Evolutionary conservation across 163 green algal genomes (phyloP).

Genomic region (Scenedesmus sp.): DNA sequence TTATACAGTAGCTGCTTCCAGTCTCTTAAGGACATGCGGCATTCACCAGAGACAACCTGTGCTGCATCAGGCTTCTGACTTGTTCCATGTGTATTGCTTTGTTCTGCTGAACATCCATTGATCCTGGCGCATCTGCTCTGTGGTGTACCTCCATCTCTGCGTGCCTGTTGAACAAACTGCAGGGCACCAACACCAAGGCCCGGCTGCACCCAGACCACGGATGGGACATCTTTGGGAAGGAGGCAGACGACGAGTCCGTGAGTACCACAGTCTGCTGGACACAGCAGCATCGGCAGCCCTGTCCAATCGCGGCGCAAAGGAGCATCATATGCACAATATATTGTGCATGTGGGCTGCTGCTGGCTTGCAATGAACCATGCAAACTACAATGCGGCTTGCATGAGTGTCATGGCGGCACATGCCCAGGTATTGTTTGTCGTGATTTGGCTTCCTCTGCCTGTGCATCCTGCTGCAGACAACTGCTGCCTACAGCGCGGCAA

Average conservation of each 20-base stretch:
- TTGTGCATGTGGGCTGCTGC: no score
- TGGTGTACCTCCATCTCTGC: no score
- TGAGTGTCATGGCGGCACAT: no score
- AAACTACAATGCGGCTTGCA: no score
- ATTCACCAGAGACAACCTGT: no score
- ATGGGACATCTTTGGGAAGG: conserved; percentile 56
- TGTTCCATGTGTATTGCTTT: neutral
- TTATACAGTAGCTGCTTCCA: no score
- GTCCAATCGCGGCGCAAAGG: no score
- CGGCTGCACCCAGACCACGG: conserved; percentile 30
- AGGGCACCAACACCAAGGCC: conserved; percentile 7
- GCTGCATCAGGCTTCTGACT: neutral
- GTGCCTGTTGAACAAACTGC: neutral
- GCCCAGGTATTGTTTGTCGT: no score
- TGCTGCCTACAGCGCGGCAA: neutral
- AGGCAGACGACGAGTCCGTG: conserved; percentile 25
- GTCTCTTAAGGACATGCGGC: no score
- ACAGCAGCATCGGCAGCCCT: neutral
- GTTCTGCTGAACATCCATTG: neutral
- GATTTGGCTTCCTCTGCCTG: neutral
- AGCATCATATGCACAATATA: no score
- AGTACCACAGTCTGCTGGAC: neutral
- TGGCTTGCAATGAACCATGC: no score
- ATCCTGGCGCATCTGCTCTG: no score
- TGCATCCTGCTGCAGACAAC: neutral